Percentiles rank a stretch among this genome's conserved stretches.
Conservation (phyloP, 225 moss, liverwort and hornwort species). For the Marchantia paleacea region DNA sequence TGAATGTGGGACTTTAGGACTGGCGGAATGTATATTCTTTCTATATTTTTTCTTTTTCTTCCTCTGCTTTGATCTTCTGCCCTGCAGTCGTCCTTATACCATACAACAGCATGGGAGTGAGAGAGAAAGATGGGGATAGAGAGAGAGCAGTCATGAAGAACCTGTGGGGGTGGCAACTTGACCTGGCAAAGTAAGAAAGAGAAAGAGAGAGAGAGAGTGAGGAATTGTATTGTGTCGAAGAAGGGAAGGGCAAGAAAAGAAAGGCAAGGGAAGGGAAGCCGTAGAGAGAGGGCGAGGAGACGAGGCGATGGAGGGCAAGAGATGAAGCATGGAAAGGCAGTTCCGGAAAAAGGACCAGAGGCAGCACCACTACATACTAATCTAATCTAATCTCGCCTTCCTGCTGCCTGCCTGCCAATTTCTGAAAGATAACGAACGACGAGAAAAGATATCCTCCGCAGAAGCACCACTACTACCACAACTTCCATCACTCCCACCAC, state of each 20-base stretch:
- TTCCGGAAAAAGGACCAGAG: neutral
- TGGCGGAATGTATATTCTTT: neutral
- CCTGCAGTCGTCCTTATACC: neutral
- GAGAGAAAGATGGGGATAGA: no score
- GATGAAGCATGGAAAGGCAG: neutral
- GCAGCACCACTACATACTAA: neutral
- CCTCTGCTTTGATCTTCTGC: neutral
- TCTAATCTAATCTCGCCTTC: neutral
- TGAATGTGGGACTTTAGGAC: neutral
- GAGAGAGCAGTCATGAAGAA: conserved; percentile 1
- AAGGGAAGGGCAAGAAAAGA: neutral
- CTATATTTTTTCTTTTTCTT: neutral
- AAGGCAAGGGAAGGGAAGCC: neutral
- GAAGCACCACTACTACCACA: no score
- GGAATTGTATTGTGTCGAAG: neutral
- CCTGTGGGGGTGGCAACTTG: neutral
- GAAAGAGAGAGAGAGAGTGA: neutral
- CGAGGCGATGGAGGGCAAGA: no score
- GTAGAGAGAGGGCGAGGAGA: neutral
- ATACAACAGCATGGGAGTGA: no score
- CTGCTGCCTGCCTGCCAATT: no score
- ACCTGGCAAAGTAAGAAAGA: neutral
- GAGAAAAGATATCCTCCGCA: no score
- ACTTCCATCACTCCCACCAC: no score
- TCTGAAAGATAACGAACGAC: no score